Conservation (phyloP, 306 rosid species). For the Dalbergia cultrata region DNA sequence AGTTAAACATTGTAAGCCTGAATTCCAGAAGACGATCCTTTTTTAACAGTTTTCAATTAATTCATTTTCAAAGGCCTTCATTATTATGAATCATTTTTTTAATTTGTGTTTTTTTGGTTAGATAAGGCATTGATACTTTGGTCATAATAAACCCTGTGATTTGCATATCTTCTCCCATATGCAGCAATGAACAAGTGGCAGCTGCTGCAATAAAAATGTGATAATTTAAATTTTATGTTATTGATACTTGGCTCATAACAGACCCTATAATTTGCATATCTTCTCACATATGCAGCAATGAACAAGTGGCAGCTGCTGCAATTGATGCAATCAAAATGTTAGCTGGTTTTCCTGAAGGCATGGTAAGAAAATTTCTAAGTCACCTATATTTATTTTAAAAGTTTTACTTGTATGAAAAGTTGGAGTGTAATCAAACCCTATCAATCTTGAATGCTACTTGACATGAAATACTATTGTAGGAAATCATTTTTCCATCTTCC, state of each 20-base stretch:
- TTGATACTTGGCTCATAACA: constrained; percentile 9
- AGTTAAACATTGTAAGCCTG: constrained; percentile 13
- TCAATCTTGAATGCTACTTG: constrained; percentile 29
- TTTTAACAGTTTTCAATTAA: neutral
- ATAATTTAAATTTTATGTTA: neutral
- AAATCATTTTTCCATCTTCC: constrained; percentile 71
- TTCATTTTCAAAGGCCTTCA: constrained; percentile 27
- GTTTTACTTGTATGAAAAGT: constrained; percentile 28
- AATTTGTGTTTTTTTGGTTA: neutral
- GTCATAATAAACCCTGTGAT: constrained; percentile 7
- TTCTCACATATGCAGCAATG: constrained; percentile 61
- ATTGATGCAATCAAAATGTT: constrained; percentile 74
- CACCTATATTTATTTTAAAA: constrained; percentile 21
- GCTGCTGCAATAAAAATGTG: constrained; percentile 51
- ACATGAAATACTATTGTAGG: constrained; percentile 57
- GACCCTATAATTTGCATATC: constrained; percentile 17
- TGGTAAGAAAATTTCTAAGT: constrained; percentile 59
- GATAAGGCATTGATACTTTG: constrained; percentile 7
- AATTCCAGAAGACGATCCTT: constrained; percentile 6
- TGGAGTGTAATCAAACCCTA: constrained; percentile 22
- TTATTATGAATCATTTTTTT: neutral
- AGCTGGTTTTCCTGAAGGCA: constrained; percentile 76
- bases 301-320: constrained; percentile 74
- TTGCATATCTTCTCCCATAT: constrained; percentile 29
- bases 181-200: constrained; percentile 80